phyloP scores from a whole-genome alignment of 495 filamentous ascomycete genomes.

The Hypoxylon subgilvum region DNA sequence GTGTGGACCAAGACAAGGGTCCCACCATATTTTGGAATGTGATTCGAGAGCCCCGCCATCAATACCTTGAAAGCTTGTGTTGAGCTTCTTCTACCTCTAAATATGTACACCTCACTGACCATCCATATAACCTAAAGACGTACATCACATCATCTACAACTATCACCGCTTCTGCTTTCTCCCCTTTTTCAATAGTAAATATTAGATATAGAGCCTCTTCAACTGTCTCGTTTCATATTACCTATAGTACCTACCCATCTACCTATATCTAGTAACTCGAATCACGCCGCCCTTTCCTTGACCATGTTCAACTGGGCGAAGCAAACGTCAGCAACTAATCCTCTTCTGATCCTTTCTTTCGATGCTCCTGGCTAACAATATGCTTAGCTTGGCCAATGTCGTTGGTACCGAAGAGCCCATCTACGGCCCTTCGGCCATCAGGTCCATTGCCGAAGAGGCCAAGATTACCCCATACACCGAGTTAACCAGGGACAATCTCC shows the following conservation, averaged over 20 bases:
- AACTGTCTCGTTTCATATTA: constrained; percentile 21
- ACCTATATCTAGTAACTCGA: constrained; percentile 19
- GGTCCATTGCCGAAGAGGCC: constrained; percentile 80
- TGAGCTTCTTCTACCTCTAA: constrained; percentile 23
- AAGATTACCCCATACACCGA: constrained; percentile 80
- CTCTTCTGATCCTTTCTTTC: constrained; percentile 6
- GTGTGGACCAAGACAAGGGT: constrained; percentile 2
- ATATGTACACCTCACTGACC: no score
- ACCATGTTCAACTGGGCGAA: constrained; percentile 61
- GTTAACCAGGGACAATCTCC: constrained; percentile 74
- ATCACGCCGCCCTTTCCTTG: not conserved
- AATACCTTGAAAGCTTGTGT: constrained; percentile 33
- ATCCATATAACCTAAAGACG: not conserved
- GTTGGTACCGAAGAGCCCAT: constrained; percentile 95
- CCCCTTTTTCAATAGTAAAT: constrained; percentile 7
- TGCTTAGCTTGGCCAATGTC: constrained; percentile 79
- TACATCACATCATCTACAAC: not conserved
- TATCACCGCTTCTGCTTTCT: constrained; percentile 33
- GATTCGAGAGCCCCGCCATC: constrained; percentile 33
- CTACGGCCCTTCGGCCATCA: constrained; percentile 90
- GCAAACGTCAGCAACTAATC: constrained; percentile 48
- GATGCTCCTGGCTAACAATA: constrained; percentile 21
- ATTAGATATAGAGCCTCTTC: constrained; percentile 6
- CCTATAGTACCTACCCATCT: constrained; percentile 25
- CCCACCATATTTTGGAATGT: constrained; percentile 1